Evolutionary conservation across 1,139 yeast genomes (phyloP), one percentile per base, ranked within the genome.

Genomic region (Schwanniomyces etchellsii): DNA sequence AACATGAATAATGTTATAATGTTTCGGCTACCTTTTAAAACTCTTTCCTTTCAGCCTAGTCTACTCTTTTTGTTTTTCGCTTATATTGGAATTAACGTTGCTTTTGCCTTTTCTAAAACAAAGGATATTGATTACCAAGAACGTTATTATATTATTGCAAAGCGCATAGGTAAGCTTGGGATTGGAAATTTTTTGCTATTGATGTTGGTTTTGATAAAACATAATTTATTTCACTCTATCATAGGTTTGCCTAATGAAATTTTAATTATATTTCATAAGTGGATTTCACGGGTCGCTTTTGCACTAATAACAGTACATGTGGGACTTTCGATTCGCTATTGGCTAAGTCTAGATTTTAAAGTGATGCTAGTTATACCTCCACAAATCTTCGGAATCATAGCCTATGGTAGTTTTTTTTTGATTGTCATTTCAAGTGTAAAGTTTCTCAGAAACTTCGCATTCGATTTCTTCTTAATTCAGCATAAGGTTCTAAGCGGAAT

Each of bases 381-480:
- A 2, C 71, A 65, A 39, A 66, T 64, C 14, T 70, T 70, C 46
- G 77, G 76, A 5, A 60, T 66, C 50, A 69, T 70, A 33, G 64
- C 74, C 0, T 66, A 59, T 38, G 55, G 56, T 3, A 49, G 59
- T 25, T 55, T 69, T 43, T 53, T 52, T 16, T 34, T 66, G 23
- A 46, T 70, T 34, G 57, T 58, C 3, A 57, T 62, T 48, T 66
- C 57, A 3, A 59, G 67, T 29, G 28, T 63, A n/a, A 56, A 53
- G 32, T 45, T 60, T 26, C 45, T 70, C 10, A 47, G 77, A 34
- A 54, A 50, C 32, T 52, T 53, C 37, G 62, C 72, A 2, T 70
- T 55, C 38, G 76, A 70, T 30, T 52, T 64, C 37, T 67, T 70
- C 38, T 49, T 70, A 37, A 47, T 64, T 16, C 65, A 64, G 36